A percentile compares a stretch with the other conserved stretches of the same genome.
Conservation (phyloP, 1,284 basidiomycete species). For the Coniophora puteana region DNA sequence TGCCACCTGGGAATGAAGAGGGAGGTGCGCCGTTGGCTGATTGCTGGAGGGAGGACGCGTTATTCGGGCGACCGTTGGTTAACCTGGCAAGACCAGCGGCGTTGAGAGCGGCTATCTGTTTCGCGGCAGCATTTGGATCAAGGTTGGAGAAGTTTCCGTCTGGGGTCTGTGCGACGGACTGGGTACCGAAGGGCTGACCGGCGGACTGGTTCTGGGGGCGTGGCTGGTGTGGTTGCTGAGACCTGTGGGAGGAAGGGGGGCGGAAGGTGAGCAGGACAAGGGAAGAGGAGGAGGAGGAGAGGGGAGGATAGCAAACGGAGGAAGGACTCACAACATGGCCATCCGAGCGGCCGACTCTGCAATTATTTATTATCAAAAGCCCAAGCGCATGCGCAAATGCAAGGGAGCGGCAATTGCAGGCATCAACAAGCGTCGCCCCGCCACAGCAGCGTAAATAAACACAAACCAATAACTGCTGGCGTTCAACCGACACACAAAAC, state of each 20-base stretch:
- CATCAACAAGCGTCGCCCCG: constrained; percentile 19
- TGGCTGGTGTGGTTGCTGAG: constrained; percentile 30
- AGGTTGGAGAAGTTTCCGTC: constrained; percentile 36
- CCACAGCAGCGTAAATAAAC: constrained; percentile 31
- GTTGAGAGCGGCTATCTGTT: constrained; percentile 73
- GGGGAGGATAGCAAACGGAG: not conserved
- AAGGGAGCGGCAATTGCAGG: not conserved
- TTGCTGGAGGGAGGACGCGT: constrained; percentile 22
- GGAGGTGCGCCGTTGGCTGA: constrained; percentile 55
- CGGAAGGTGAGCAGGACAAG: constrained; percentile 4
- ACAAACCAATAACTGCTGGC: not conserved
- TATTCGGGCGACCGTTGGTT: constrained; percentile 37
- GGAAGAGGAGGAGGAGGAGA: not conserved
- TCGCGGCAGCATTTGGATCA: constrained; percentile 55
- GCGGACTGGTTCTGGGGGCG: constrained; percentile 24
- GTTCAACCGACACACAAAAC: constrained; percentile 18
- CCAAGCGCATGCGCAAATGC: constrained; percentile 10
- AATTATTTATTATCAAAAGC: too few species aligned
- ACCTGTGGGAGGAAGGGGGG: constrained; percentile 15
- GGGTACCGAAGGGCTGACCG: constrained; percentile 12
- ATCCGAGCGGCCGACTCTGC: too few species aligned
- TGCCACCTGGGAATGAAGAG: constrained; percentile 63
- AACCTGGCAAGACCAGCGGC: constrained; percentile 57
- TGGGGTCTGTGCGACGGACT: constrained; percentile 11
- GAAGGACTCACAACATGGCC: constrained; percentile 36